phyloP scores from a whole-genome alignment of 1,139 yeast species.

The Debaryomyces subglobosus region DNA sequence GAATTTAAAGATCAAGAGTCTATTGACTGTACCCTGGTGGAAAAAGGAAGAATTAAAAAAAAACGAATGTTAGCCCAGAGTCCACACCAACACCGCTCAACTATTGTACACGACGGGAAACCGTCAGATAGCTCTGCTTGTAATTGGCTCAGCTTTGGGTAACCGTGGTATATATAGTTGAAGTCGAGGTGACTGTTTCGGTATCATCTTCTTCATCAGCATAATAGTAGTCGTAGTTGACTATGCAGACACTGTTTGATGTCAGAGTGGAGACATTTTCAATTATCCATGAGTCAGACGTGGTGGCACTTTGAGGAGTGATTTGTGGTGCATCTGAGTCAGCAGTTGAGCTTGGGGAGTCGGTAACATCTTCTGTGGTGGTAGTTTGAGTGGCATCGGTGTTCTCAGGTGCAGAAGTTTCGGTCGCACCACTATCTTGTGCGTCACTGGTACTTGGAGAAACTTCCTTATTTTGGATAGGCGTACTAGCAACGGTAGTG shows the following conservation, averaged over 20 bases:
- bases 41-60: background rate
- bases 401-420: slow-evolving; percentile 6
- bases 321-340: slow-evolving; percentile 33
- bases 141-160: slow-evolving; percentile 21
- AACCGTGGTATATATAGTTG: slow-evolving; percentile 42
- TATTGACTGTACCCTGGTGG: slow-evolving; percentile 2
- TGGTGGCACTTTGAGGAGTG: slow-evolving; percentile 35
- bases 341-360: slow-evolving; percentile 14
- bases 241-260: slow-evolving; percentile 40
- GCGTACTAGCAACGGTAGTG: slow-evolving; percentile 43
- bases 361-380: background rate
- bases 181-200: slow-evolving; percentile 41
- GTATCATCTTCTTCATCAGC: slow-evolving; percentile 31
- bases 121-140: background rate
- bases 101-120: background rate
- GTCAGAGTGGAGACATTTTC: slow-evolving; percentile 39
- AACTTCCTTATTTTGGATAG: slow-evolving; percentile 20
- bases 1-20: background rate
- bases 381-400: background rate
- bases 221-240: slow-evolving; percentile 47
- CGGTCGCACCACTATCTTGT: slow-evolving; percentile 11
- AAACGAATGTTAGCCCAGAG: background rate
- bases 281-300: slow-evolving; percentile 44
- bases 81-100: background rate
- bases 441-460: background rate